Evolutionary conservation across 306 rosid genomes (phyloP).

Genomic region (Quercus robur): DNA sequence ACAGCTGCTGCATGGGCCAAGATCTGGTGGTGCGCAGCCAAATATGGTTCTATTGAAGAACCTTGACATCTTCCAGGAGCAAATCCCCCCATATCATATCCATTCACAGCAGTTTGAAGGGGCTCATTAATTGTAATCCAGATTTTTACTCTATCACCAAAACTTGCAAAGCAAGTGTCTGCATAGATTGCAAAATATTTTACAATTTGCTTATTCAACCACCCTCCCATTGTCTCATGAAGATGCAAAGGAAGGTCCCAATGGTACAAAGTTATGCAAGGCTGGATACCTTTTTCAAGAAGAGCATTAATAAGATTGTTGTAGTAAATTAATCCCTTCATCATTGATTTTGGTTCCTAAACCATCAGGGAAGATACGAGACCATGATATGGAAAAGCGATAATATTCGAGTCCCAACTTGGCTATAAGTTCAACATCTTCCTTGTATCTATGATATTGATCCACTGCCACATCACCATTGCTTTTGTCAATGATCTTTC

Average conservation of each 20-base stretch:
- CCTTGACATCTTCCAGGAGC: slow-evolving; percentile 86
- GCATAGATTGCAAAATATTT: slow-evolving; percentile 74
- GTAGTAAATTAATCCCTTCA: slow-evolving; percentile 76
- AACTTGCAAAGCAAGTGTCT: slow-evolving; percentile 81
- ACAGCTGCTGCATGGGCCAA: no score
- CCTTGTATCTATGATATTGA: slow-evolving; percentile 22
- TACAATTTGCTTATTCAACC: slow-evolving; percentile 73
- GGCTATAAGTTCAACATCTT: slow-evolving; percentile 84
- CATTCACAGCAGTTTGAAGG: slow-evolving; percentile 80
- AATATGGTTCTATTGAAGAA: slow-evolving; percentile 10
- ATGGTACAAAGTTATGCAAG: slow-evolving; percentile 83
- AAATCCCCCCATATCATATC: slow-evolving; percentile 50
- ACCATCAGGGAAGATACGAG: slow-evolving; percentile 95
- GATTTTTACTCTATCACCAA: slow-evolving; percentile 92
- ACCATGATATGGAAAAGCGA: slow-evolving; percentile 94
- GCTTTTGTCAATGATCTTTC: no score
- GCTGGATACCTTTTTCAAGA: slow-evolving; percentile 81
- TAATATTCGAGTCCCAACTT: slow-evolving; percentile 83
- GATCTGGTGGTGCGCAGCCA: no score
- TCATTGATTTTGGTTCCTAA: slow-evolving; percentile 78
- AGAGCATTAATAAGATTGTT: slow-evolving; percentile 79
- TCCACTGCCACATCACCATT: no score
- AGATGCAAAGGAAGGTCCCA: slow-evolving; percentile 98
- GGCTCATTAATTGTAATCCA: slow-evolving; percentile 94
- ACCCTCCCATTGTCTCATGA: slow-evolving; percentile 78